Conservation (phyloP, 2,329 filamentous ascomycete species). For the Aspergillus sojae region DNA sequence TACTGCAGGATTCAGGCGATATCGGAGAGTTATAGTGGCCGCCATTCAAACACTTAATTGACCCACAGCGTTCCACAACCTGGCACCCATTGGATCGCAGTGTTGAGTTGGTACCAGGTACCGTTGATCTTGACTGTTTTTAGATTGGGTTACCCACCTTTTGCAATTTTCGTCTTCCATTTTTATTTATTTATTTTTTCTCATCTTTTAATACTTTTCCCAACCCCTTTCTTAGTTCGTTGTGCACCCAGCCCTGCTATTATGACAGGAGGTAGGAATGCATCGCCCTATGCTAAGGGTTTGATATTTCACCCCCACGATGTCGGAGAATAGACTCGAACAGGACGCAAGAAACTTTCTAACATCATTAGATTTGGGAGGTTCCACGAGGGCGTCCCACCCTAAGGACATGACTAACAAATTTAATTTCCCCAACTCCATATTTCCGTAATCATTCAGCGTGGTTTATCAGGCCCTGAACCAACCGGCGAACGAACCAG, state of each 20-base stretch:
- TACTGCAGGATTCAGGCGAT: not conserved
- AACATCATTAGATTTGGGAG: not conserved
- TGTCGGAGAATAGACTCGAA: not conserved
- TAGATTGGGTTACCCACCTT: not conserved
- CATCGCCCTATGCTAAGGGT: too few species aligned
- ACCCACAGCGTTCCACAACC: not conserved
- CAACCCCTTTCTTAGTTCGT: not conserved
- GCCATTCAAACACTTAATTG: not conserved
- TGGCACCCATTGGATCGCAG: not conserved
- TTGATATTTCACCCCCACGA: not conserved
- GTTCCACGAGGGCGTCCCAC: not conserved
- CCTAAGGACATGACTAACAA: not conserved
- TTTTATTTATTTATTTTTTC: not conserved
- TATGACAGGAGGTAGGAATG: not conserved
- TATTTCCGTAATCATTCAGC: not conserved
- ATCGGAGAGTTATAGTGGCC: not conserved
- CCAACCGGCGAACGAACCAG: too few species aligned
- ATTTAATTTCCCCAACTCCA: not conserved
- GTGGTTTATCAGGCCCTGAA: not conserved
- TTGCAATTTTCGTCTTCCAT: not conserved
- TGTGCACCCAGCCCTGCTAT: not conserved
- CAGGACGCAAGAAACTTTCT: not conserved
- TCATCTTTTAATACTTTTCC: not conserved
- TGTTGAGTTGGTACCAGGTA: not conserved
- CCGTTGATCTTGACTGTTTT: not conserved